Base-by-base conservation (phyloP, 2,329 filamentous ascomycete species). In the Hawksworthiomyces lignivorus region DNA sequence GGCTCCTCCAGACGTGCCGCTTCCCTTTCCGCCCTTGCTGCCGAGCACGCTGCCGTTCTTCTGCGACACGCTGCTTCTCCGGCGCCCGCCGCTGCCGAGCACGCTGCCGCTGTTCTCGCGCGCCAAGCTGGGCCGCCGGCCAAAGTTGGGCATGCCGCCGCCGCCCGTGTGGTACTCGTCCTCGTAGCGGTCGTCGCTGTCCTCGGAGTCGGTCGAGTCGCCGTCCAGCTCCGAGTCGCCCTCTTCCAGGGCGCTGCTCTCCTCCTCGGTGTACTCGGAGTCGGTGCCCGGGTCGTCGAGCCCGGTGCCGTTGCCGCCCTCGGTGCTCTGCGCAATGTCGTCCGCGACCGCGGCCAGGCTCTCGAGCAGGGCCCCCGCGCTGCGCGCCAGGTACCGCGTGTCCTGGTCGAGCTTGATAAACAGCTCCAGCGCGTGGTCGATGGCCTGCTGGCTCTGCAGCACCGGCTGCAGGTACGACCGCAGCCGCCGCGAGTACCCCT, bases 381-480 rank as follows among this genome's bases (percentile, higher is more conserved):
- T 50, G 31, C 35, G 36, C 2, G 50, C 43, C 18, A 52, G 43
- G 36, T 49, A 50, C 14, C 48, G 50, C 5, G 39, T 21, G 30
- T 50, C 48, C 22, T 46, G 36, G 35, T 49, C 48, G 3, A 52
- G 46, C 45, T 47, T 48, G 27, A 45, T 9, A 20, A 52, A 49
- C 12, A 50, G 33, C 18, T 49, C 50, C 6, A 33, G 39, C 15
- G 45, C 43, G 7, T 44, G 36, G 40, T 52, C 48, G 39, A 52
- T 43, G 31, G 45, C 50, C 34, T 32, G 27, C 26, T 36, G 22
- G 43, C 35, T 50, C 21, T 48, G 33, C n/a, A 51, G 36, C 11
- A 51, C 36, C 8, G 49, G 48, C 33, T 28, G 8, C 22, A 51
- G 44, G 21, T 48, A 51, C 24, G 21, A 19, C 1, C 26, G 44